Evolutionary conservation across 345 rosid genomes (phyloP).

Genomic region (Acer saccharum): DNA sequence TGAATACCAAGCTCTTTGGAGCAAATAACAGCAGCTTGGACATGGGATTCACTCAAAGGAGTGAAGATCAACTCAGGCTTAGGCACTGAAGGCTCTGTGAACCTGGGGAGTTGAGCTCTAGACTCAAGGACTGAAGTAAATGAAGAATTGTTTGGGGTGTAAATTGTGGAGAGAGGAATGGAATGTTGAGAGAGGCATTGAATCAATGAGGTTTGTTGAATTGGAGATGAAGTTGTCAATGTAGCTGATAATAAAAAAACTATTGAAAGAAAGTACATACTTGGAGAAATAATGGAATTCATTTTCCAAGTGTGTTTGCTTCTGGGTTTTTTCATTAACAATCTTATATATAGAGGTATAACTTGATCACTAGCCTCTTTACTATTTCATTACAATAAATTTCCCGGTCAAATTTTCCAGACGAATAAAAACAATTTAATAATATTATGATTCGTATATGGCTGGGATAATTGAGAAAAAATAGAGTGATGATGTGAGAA

Average conservation of each 20-base stretch:
- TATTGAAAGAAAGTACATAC: background rate
- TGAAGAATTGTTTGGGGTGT: background rate
- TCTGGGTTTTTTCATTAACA: background rate
- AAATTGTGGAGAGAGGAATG: background rate
- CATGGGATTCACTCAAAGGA: background rate
- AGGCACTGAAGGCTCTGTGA: background rate
- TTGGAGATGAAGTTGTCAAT: background rate
- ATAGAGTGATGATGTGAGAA: no score
- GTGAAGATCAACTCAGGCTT: background rate
- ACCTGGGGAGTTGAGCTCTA: background rate
- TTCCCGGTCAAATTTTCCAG: no score
- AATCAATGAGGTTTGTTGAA: background rate
- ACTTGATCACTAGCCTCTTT: no score
- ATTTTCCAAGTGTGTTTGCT: background rate
- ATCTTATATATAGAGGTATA: no score
- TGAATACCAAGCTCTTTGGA: background rate
- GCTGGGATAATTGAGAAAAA: no score
- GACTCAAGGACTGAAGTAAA: background rate
- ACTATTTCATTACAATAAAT: no score
- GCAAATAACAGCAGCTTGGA: background rate
- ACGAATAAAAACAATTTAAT: no score
- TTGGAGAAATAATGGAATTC: background rate
- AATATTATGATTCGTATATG: no score
- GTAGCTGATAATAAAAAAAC: background rate
- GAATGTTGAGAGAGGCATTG: background rate